Evolutionary conservation across 805 yeast genomes (phyloP).

Genomic region (Jamesozyma lodderae): DNA sequence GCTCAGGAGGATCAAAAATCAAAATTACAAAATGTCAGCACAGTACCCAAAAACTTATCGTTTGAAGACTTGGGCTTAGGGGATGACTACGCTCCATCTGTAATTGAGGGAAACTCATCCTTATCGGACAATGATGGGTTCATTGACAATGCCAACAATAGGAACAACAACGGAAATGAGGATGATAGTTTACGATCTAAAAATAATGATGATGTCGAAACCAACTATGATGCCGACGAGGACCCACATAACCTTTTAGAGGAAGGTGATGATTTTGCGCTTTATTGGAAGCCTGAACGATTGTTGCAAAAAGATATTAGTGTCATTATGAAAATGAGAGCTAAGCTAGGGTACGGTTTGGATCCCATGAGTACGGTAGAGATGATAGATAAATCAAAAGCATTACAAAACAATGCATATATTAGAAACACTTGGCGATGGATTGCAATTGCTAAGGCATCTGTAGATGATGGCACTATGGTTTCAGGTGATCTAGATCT

Average conservation of each 20-base stretch:
- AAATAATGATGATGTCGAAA: conserved; percentile 11
- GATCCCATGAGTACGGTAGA: conserved; percentile 57
- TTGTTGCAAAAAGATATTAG: conserved; percentile 68
- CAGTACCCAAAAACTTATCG: conserved; percentile 18
- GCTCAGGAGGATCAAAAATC: conserved; percentile 14
- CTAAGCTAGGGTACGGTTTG: conserved; percentile 61
- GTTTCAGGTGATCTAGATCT: conserved; percentile 62
- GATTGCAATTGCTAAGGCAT: conserved; percentile 63
- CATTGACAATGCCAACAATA: conserved; percentile 12
- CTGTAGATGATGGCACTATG: conserved; percentile 59
- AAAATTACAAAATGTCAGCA: conserved; percentile 14
- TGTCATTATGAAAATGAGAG: conserved; percentile 60
- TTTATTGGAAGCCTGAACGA: conserved; percentile 31
- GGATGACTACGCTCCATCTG: conserved; percentile 13
- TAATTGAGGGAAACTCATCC: neutral
- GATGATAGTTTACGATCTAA: conserved; percentile 2
- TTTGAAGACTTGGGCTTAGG: conserved; percentile 28
- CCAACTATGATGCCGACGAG: conserved; percentile 9
- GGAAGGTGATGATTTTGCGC: conserved; percentile 18
- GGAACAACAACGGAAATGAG: conserved; percentile 4
- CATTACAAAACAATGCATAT: conserved; percentile 44
- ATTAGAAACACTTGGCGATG: conserved; percentile 84
- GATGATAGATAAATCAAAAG: conserved; percentile 44
- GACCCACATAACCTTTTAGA: conserved; percentile 9
- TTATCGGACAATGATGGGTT: neutral